Base-by-base conservation (phyloP, 257 asterid species). In the Fraxinus americana region DNA sequence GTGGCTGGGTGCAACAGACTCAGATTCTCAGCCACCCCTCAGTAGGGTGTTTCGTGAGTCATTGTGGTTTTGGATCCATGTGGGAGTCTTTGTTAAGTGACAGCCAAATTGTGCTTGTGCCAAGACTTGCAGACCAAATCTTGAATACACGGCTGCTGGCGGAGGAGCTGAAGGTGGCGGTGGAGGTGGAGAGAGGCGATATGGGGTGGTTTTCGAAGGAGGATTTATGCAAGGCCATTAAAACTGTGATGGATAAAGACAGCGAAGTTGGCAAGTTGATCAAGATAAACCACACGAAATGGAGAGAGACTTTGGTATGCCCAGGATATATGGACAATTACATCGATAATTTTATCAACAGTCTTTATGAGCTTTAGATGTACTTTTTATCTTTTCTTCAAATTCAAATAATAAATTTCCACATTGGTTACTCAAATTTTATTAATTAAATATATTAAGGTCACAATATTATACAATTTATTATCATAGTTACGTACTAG, bases 31-130 rank as follows among this genome's bases (percentile, higher is more conserved):
- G 38, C 54, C 98, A 94, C 84, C 85, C 87, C 14, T 87, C 97
- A 3, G 89, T 94, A 0, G 97, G 98, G 4, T 92, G 98, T 80
- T 94, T 91, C 83, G 97, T 94, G 73, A 90, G 91, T 83, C 97
- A 94, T 61, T 88, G 98, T 75, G 98, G 97, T 67, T 87, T 89
- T 78, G 93, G 97, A 19, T 92, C 98, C 9, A 94, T 92, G 96
- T 94, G 97, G 97, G 97, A 92, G 82, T 91, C 96, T 54, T 70
- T 94, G 85, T 79, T 86, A 86, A 85, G 92, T 68, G 91, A 90
- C 11, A 63, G 88, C 50, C 96, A 89, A 82, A 84, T 91, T 30
- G 97, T 91, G 83, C 79, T 92, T 41, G 88, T 91, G 36, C 97
- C 98, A 34, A 77, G 86, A 19, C 54, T 90, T 78, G 93, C 90